Evolutionary conservation across 129 eudicot species (phyloP).

Genomic region (Helianthus tuberosus): DNA sequence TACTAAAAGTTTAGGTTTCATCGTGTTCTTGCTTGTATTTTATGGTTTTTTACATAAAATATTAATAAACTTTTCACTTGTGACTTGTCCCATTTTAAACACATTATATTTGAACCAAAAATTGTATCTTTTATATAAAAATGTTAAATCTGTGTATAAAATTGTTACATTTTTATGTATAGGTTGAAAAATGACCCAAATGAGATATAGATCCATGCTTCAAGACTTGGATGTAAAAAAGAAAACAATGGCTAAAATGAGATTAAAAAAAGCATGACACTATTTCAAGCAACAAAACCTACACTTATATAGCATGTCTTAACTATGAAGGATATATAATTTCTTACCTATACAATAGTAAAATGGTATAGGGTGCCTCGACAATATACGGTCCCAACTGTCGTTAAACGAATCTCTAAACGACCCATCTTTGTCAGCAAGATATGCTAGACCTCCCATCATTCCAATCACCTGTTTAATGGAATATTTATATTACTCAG

Average conservation of each 20-base stretch:
- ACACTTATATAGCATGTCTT: not conserved
- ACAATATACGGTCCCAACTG: slow-evolving; percentile 88
- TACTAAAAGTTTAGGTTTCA: not conserved
- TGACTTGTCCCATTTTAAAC: not conserved
- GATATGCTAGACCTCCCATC: slow-evolving; percentile 66
- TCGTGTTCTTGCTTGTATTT: not conserved
- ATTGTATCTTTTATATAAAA: too few species aligned
- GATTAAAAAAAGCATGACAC: not conserved
- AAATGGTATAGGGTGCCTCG: slow-evolving; percentile 89
- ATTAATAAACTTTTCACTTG: not conserved
- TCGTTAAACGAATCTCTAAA: slow-evolving; percentile 81
- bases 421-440: slow-evolving; percentile 77
- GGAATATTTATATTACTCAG: slow-evolving; percentile 21
- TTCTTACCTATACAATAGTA: slow-evolving; percentile 78
- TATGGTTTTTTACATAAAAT: not conserved
- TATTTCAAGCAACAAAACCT: not conserved
- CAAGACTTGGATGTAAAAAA: not conserved
- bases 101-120: too few species aligned
- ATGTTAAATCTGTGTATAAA: too few species aligned
- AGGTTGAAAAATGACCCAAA: not conserved
- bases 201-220: not conserved
- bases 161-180: too few species aligned
- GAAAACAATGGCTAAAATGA: not conserved
- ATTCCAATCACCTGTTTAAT: slow-evolving; percentile 61
- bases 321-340: not conserved